A percentile compares a stretch with the other conserved stretches of the same genome.
Conservation (phyloP, 306 rosid species). For the Begonia loranthoides region DNA sequence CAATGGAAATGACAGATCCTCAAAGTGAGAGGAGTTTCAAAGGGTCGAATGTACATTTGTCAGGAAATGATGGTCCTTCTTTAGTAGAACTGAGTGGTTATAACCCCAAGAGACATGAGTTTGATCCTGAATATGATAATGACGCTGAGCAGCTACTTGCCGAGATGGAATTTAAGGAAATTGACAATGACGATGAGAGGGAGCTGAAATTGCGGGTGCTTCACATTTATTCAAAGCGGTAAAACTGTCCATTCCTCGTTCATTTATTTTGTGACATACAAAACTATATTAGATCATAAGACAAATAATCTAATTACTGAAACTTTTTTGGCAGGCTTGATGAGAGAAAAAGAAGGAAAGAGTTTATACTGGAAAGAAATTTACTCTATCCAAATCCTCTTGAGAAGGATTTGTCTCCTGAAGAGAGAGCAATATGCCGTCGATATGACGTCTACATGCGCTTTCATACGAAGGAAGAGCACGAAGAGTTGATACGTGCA, state of each 20-base stretch:
- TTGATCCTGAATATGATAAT: constrained; percentile 90
- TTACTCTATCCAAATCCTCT: constrained; percentile 56
- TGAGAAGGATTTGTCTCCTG: constrained; percentile 65
- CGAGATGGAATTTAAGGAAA: constrained; percentile 94
- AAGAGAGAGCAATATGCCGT: constrained; percentile 67
- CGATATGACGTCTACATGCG: constrained; percentile 76
- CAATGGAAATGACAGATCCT: constrained; percentile 38
- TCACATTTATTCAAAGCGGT: constrained; percentile 76
- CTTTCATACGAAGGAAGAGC: constrained; percentile 78
- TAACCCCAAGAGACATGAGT: constrained; percentile 75
- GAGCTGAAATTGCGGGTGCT: constrained; percentile 72
- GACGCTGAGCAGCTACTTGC: constrained; percentile 88
- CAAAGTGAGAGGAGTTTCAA: constrained; percentile 50
- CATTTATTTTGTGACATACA: constrained; percentile 9
- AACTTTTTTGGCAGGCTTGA: constrained; percentile 57
- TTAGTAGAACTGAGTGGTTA: constrained; percentile 81
- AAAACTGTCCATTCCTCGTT: neutral
- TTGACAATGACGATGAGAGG: constrained; percentile 72
- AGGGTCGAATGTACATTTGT: constrained; percentile 48
- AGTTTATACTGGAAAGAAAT: constrained; percentile 75
- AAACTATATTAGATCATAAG: too few species aligned
- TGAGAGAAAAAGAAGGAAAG: constrained; percentile 87
- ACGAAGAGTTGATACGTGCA: constrained; percentile 52
- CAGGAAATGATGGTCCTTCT: constrained; percentile 62
- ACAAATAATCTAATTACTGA: too few species aligned